Evolutionary conservation across 352 stramenopile genomes (phyloP).

Genomic region (Globisporangium echinulatum): DNA sequence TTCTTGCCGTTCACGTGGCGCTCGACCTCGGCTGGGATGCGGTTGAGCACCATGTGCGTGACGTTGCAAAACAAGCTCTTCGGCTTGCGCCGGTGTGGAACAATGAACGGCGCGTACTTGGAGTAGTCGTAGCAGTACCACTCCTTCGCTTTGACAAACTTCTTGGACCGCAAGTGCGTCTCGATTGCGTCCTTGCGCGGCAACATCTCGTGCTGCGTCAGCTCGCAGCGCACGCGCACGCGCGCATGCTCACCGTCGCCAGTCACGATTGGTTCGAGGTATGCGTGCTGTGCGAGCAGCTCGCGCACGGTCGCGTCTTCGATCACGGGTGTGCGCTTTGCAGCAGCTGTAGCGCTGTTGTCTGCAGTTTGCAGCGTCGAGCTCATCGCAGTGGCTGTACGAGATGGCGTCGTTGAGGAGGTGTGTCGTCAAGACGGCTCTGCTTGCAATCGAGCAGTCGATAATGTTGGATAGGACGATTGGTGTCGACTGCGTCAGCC

Average conservation of each 20-base stretch:
- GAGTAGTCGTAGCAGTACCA: constrained; percentile 89
- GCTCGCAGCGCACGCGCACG: constrained; percentile 56
- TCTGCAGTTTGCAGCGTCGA: background rate
- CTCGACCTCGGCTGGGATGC: constrained; percentile 84
- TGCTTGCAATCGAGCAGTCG: background rate
- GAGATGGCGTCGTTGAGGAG: too few species aligned
- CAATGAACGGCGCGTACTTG: constrained; percentile 89
- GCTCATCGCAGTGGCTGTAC: background rate
- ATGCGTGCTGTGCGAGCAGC: constrained; percentile 41
- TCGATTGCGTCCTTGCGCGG: constrained; percentile 52
- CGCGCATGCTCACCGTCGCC: constrained; percentile 39
- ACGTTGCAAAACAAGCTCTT: constrained; percentile 89
- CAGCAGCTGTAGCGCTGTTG: background rate
- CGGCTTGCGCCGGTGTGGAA: constrained; percentile 70
- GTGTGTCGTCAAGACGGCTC: too few species aligned
- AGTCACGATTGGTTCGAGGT: constrained; percentile 43
- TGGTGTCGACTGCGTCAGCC: background rate
- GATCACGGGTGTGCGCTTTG: constrained; percentile 17
- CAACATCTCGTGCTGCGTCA: constrained; percentile 80
- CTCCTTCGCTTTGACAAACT: constrained; percentile 74
- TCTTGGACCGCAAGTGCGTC: constrained; percentile 68
- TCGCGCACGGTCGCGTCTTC: constrained; percentile 25
- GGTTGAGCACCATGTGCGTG: constrained; percentile 81
- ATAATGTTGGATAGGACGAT: background rate
- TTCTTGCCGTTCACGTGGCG: constrained; percentile 87